A percentile compares a stretch with the other conserved stretches of the same genome.
Conservation (phyloP, 2,329 filamentous ascomycete species). For the Thielaviopsis euricoi region DNA sequence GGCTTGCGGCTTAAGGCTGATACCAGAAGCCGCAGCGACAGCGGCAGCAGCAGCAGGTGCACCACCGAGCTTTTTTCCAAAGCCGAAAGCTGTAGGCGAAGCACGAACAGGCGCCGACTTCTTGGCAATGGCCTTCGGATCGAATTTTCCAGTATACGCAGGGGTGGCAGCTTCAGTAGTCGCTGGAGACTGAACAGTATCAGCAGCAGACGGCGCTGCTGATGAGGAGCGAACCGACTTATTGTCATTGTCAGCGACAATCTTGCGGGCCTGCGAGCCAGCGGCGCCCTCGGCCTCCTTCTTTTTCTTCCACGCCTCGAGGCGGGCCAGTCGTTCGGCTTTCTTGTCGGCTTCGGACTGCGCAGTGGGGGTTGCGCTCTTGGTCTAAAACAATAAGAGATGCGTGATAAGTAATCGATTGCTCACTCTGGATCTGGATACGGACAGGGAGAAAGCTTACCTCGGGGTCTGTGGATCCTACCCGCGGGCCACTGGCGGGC, state of each 20-base stretch:
- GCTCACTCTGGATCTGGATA: conserved; percentile 4
- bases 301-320: conserved; percentile 88
- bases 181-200: conserved; percentile 32
- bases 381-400: not conserved
- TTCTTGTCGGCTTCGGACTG: conserved; percentile 61
- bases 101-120: conserved; percentile 47
- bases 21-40: conserved; percentile 1
- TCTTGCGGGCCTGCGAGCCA: conserved; percentile 48
- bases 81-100: conserved; percentile 25
- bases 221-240: conserved; percentile 37
- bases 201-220: conserved; percentile 32
- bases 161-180: conserved; percentile 14
- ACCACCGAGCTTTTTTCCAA: conserved; percentile 25
- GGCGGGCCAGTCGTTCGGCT: conserved; percentile 61
- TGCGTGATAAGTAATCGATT: conserved; percentile 10
- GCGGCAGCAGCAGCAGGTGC: conserved; percentile 5
- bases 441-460: conserved; percentile 30
- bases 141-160: conserved; percentile 63
- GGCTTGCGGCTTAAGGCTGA: conserved; percentile 15
- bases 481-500: conserved; percentile 21
- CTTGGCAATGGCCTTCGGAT: conserved; percentile 42
- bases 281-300: conserved; percentile 60
- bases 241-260: conserved; percentile 58
- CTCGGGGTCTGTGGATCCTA: conserved; percentile 30
- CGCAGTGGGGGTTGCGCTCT: conserved; percentile 22